A percentile compares a stretch with the other conserved stretches of the same genome.
Conservation (phyloP, 768 basidiomycete genomes). For the Amanita thiersii region DNA sequence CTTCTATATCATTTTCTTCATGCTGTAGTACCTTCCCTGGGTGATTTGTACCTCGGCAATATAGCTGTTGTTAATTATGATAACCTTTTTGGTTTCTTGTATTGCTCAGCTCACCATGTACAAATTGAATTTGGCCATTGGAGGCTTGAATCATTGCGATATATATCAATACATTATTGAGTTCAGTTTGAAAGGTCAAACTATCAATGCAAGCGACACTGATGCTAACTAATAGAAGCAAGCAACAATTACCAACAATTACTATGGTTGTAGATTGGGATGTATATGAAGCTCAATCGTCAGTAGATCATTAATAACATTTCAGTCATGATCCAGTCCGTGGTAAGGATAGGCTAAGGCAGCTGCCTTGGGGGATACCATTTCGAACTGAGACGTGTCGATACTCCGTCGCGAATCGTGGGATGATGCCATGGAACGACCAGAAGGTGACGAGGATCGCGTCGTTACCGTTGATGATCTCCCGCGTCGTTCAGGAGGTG, state of each 20-base stretch:
- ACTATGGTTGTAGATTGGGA: too few species aligned
- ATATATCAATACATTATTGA: conserved; percentile 5
- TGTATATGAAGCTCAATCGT: too few species aligned
- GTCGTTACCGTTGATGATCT: not conserved
- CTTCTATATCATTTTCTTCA: not conserved
- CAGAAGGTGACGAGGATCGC: conserved; percentile 10
- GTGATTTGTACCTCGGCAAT: too few species aligned
- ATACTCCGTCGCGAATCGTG: conserved; percentile 42
- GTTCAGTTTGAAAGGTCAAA: not conserved
- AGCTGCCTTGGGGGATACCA: conserved; percentile 43
- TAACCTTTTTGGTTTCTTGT: too few species aligned
- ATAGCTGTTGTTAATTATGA: not conserved
- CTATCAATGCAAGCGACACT: not conserved
- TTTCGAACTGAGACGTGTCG: conserved; percentile 62
- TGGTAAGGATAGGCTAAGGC: conserved; percentile 52
- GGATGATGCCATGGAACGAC: conserved; percentile 31
- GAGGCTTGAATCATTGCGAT: not conserved
- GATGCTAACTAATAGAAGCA: too few species aligned
- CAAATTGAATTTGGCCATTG: conserved; percentile 4
- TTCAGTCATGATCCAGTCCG: conserved; percentile 33
- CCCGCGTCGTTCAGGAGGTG: not conserved
- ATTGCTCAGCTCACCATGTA: not conserved
- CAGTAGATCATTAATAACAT: too few species aligned
- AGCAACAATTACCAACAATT: too few species aligned
- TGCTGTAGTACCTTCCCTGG: not conserved